phyloP scores from a whole-genome alignment of 179 eudicot genomes.

The Drosera spatulata region DNA sequence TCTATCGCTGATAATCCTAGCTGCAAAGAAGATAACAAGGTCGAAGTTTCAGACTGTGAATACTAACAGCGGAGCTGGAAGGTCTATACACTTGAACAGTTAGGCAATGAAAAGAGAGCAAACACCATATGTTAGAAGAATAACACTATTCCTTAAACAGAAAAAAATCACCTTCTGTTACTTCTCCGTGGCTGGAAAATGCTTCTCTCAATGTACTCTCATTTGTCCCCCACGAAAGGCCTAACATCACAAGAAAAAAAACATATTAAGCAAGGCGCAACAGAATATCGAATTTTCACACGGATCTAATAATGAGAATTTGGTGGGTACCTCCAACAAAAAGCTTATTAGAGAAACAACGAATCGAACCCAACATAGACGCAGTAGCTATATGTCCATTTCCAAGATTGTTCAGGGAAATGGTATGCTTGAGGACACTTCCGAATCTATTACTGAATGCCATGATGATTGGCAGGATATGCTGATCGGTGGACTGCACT shows the following conservation, averaged over 20 bases:
- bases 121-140: too few species aligned
- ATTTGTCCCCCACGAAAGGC: slow-evolving; percentile 63
- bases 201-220: slow-evolving; percentile 51
- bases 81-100: slow-evolving; percentile 1
- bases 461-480: slow-evolving; percentile 16
- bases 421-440: slow-evolving; percentile 36
- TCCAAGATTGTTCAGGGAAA: slow-evolving; percentile 20
- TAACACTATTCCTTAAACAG: too few species aligned
- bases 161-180: slow-evolving; percentile 41
- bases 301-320: background rate
- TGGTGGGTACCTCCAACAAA: slow-evolving; percentile 54
- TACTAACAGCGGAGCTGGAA: too few species aligned
- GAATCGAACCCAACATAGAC: slow-evolving; percentile 40
- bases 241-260: slow-evolving; percentile 12
- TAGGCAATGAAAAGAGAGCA: background rate
- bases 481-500: too few species aligned
- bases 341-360: slow-evolving; percentile 62
- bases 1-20: slow-evolving; percentile 64
- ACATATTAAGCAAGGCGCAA: background rate
- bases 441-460: slow-evolving; percentile 53
- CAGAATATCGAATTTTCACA: background rate
- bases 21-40: slow-evolving; percentile 22
- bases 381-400: slow-evolving; percentile 16
- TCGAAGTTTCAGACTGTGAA: slow-evolving; percentile 1
- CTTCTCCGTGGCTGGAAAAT: slow-evolving; percentile 59